phyloP scores from a whole-genome alignment of 2,329 filamentous ascomycete species.

The Daldinia eschscholtzii region DNA sequence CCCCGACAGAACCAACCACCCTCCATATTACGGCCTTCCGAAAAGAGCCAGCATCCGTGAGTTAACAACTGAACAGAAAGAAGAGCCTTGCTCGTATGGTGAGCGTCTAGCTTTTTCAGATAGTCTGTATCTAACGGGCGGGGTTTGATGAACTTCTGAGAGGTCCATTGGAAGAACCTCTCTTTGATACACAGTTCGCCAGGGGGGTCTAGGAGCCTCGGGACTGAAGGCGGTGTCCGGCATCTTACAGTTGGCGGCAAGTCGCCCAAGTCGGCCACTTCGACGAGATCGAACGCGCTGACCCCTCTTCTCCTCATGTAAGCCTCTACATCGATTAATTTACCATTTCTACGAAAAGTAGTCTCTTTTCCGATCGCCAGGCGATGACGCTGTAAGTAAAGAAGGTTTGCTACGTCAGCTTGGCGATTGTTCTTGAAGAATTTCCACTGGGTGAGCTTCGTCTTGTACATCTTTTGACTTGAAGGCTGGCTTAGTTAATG shows the following conservation, averaged over 20 bases:
- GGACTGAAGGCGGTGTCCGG: conserved; percentile 45
- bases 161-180: conserved; percentile 47
- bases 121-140: conserved; percentile 43
- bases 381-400: conserved; percentile 47
- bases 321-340: conserved; percentile 46
- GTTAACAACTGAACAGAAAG: conserved; percentile 45
- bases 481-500: conserved; percentile 32
- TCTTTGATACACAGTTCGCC: conserved; percentile 48
- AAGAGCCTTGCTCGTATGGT: conserved; percentile 47
- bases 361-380: conserved; percentile 50
- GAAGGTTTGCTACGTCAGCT: conserved; percentile 49
- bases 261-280: conserved; percentile 44
- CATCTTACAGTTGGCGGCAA: conserved; percentile 48
- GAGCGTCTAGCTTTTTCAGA: conserved; percentile 44
- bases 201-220: conserved; percentile 42
- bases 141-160: conserved; percentile 41
- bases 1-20: conserved; percentile 45
- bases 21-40: conserved; percentile 43
- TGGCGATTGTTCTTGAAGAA: conserved; percentile 53
- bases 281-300: conserved; percentile 46
- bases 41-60: conserved; percentile 49
- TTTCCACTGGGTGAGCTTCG: conserved; percentile 51
- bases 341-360: conserved; percentile 49
- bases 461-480: conserved; percentile 53
- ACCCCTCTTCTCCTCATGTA: conserved; percentile 51